Evolutionary conservation across 148 eudicot species (phyloP).

Genomic region (Silene latifolia): DNA sequence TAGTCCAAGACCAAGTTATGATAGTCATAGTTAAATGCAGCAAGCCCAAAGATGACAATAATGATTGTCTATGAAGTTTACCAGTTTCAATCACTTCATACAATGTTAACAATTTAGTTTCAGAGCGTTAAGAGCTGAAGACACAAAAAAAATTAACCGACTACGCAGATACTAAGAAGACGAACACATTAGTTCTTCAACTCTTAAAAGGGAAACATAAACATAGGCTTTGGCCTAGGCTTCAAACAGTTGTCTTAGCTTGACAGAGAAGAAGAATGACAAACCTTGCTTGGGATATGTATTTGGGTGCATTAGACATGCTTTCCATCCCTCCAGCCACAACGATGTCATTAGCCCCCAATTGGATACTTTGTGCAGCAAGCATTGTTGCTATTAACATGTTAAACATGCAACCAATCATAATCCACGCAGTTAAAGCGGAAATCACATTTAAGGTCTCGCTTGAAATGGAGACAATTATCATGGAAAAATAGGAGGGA

Average conservation of each 20-base stretch:
- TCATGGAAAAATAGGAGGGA: background rate
- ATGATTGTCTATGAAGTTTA: background rate
- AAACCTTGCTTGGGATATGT: conserved; percentile 74
- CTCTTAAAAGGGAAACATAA: background rate
- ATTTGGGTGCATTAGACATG: conserved; percentile 98
- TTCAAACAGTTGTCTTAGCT: background rate
- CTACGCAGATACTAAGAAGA: background rate
- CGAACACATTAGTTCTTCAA: background rate
- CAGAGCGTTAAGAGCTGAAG: background rate
- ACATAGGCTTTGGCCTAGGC: background rate
- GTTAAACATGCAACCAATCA: conserved; percentile 15
- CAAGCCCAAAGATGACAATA: too few species aligned
- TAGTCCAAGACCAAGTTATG: too few species aligned
- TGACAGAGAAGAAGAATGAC: conserved; percentile 8
- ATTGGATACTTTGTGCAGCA: conserved; percentile 79
- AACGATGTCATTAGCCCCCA: conserved; percentile 76
- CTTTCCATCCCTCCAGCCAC: conserved; percentile 99
- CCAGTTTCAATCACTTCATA: background rate
- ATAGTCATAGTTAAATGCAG: too few species aligned
- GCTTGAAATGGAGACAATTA: background rate
- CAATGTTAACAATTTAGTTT: background rate
- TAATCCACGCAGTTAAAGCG: conserved; percentile 1
- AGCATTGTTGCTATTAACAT: conserved; percentile 73
- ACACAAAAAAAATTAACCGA: background rate
- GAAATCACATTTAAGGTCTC: background rate